A percentile compares a stretch with the other conserved stretches of the same genome.
Conservation (phyloP, 208 protist genomes). For the Trypanosoma grayi region DNA sequence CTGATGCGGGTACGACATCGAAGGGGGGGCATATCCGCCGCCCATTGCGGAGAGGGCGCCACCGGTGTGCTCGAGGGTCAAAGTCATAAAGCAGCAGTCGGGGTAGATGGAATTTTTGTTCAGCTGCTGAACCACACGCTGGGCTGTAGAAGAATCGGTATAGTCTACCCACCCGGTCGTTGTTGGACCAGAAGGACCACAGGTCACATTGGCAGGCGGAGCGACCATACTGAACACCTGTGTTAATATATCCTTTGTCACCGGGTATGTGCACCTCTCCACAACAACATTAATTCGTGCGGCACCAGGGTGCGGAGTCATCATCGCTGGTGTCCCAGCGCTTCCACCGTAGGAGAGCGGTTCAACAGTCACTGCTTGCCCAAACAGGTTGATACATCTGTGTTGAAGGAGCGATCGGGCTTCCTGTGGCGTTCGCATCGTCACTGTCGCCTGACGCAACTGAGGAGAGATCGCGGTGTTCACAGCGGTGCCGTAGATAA, state of each 20-base stretch:
- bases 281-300: conserved; percentile 68
- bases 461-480: conserved; percentile 46
- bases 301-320: conserved; percentile 5
- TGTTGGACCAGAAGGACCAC: conserved; percentile 57
- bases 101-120: conserved; percentile 85
- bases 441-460: conserved; percentile 61
- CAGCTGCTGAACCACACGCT: conserved; percentile 56
- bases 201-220: conserved; percentile 52
- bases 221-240: conserved; percentile 82
- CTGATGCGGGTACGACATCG: conserved; percentile 24
- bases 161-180: conserved; percentile 77
- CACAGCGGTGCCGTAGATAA: conserved; percentile 70
- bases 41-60: conserved; percentile 8
- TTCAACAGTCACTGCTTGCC: conserved; percentile 61
- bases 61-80: conserved; percentile 26
- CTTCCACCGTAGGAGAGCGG: conserved; percentile 10
- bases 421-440: conserved; percentile 73
- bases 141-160: conserved; percentile 45
- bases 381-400: conserved; percentile 65
- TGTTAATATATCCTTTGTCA: conserved; percentile 70
- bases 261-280: conserved; percentile 81
- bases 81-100: conserved; percentile 75
- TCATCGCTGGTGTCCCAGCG: conserved; percentile 5
- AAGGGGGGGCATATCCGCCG: conserved; percentile 8
- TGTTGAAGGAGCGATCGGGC: conserved; percentile 63